Percentiles rank a stretch among this genome's conserved stretches.
These are phyloP conservation scores for Toxoplasma gondii DNA, from an alignment of 169 alveolate genomes.

Conservation along the genomic window DNA sequence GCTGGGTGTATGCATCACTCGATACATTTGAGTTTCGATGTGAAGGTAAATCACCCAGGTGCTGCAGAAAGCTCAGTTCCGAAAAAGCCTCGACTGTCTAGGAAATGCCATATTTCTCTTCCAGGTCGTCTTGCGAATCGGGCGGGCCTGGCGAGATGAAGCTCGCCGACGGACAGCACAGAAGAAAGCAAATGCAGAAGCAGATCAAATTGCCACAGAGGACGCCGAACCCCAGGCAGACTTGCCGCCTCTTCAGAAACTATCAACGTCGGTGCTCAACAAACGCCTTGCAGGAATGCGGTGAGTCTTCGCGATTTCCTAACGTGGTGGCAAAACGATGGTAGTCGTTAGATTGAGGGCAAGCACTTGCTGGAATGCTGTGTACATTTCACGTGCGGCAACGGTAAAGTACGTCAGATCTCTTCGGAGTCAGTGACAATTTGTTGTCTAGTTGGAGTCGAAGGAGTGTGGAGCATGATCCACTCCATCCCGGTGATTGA, in stretches of 20 bases:
- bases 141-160: slow-evolving; percentile 11
- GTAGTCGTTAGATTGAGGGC: background rate
- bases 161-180: slow-evolving; percentile 12
- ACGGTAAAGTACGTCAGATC: background rate
- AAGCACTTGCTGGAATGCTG: background rate
- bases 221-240: background rate
- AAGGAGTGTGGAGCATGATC: background rate
- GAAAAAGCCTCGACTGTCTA: no score
- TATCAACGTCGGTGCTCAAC: background rate
- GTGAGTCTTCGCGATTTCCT: background rate
- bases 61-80: no score
- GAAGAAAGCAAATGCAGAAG: background rate
- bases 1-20: no score
- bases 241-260: slow-evolving; percentile 8
- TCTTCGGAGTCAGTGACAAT: background rate
- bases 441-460: background rate
- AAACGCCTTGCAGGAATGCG: background rate
- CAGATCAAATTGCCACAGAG: background rate
- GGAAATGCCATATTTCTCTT: no score
- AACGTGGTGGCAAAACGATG: background rate
- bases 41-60: no score
- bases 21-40: no score
- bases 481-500: background rate
- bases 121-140: slow-evolving; percentile 21
- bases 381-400: background rate